These are phyloP conservation scores for Nymphaea colorata DNA, from an alignment of 164 flowering plant genomes.

Conservation along the genomic window DNA sequence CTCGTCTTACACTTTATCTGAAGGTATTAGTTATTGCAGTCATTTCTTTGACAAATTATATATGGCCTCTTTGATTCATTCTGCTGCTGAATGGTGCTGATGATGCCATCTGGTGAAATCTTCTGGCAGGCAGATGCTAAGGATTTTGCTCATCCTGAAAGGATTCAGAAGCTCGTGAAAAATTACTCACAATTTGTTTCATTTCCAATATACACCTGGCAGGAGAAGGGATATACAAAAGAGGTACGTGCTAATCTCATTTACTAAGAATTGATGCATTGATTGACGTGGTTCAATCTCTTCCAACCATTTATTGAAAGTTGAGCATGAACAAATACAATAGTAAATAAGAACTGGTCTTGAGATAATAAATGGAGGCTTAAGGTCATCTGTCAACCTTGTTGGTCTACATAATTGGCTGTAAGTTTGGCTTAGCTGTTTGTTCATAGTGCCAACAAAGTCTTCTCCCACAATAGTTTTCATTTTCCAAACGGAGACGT, in stretches of 20 bases:
- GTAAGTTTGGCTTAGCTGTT: too few relatives aligned
- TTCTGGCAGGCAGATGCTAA: slow-evolving; percentile 69
- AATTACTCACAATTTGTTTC: slow-evolving; percentile 96
- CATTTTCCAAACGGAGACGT: too few relatives aligned
- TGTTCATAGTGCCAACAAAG: too few relatives aligned
- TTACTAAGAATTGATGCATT: background rate
- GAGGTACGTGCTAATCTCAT: slow-evolving; percentile 36
- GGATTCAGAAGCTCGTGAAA: slow-evolving; percentile 77
- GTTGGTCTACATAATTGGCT: too few relatives aligned
- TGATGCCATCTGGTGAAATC: background rate
- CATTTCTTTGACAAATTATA: background rate
- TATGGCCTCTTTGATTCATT: background rate
- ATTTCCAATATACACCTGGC: slow-evolving; percentile 94
- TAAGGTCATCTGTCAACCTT: too few relatives aligned
- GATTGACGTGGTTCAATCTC: too few relatives aligned
- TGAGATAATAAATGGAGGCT: too few relatives aligned
- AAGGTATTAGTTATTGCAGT: slow-evolving; percentile 36
- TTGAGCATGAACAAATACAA: too few relatives aligned
- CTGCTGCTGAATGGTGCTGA: background rate
- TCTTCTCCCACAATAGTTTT: too few relatives aligned
- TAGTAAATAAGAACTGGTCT: too few relatives aligned
- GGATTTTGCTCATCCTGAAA: slow-evolving; percentile 88
- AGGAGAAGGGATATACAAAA: slow-evolving; percentile 85
- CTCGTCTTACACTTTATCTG: slow-evolving; percentile 68
- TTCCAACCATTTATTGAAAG: too few relatives aligned